Evolutionary conservation across 2,329 filamentous ascomycete genomes (phyloP).

Genomic region (Myriosclerotinia duriaeana): DNA sequence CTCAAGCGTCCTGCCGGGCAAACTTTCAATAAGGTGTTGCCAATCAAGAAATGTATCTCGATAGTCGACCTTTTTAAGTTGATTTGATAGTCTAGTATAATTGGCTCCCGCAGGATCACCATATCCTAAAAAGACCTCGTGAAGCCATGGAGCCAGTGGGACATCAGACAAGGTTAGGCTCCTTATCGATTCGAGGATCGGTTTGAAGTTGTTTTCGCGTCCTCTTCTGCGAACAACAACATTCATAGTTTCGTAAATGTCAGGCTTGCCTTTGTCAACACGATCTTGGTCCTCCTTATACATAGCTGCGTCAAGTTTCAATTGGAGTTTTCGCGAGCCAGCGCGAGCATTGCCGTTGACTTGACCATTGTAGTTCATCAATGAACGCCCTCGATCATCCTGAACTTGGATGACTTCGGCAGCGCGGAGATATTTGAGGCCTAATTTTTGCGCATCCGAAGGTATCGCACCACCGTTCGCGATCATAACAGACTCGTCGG

Average conservation of each 20-base stretch:
- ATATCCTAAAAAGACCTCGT: conserved; percentile 97
- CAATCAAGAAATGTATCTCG: conserved; percentile 94
- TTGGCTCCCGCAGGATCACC: conserved; percentile 86
- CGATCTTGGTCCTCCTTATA: conserved; percentile 76
- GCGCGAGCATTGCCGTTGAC: conserved; percentile 63
- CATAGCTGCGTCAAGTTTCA: conserved; percentile 76
- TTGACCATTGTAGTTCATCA: conserved; percentile 63
- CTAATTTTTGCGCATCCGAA: conserved; percentile 59
- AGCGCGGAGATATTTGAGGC: conserved; percentile 70
- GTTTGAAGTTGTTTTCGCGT: conserved; percentile 95
- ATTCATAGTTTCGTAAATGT: conserved; percentile 84
- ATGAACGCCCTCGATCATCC: conserved; percentile 76
- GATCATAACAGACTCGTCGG: conserved; percentile 49
- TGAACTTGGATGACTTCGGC: conserved; percentile 84
- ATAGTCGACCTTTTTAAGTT: conserved; percentile 78
- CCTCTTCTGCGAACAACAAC: conserved; percentile 78
- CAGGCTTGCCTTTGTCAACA: conserved; percentile 63
- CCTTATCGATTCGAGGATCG: conserved; percentile 87
- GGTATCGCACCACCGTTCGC: conserved; percentile 54
- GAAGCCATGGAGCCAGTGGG: conserved; percentile 84
- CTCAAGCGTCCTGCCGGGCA: conserved; percentile 84
- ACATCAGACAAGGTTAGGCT: conserved; percentile 81
- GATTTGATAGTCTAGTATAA: conserved; percentile 78
- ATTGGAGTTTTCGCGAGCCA: conserved; percentile 66
- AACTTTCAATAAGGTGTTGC: conserved; percentile 87